phyloP scores from a whole-genome alignment of 2,329 filamentous ascomycete genomes.

The Hypoxylon sp. region DNA sequence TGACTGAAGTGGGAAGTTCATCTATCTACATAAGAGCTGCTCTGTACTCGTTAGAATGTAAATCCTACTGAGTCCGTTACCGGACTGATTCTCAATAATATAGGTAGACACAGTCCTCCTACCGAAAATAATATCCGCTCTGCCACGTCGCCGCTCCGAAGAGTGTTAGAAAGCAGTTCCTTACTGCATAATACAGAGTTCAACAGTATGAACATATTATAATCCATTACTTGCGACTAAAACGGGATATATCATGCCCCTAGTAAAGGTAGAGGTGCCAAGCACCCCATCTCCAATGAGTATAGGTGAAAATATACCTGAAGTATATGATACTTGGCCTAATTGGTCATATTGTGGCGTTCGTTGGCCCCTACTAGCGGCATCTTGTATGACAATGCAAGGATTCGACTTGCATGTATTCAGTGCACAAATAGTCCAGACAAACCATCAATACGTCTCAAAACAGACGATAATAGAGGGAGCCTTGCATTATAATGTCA shows the following conservation, averaged over 20 bases:
- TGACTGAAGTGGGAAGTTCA: background rate
- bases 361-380: slow-evolving; percentile 5
- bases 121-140: background rate
- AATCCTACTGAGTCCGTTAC: background rate
- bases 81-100: background rate
- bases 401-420: background rate
- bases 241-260: background rate
- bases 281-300: background rate
- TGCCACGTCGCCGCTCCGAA: background rate
- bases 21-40: background rate
- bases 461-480: background rate
- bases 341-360: slow-evolving; percentile 12
- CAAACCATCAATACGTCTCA: background rate
- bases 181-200: background rate
- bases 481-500: background rate
- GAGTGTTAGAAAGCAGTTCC: background rate
- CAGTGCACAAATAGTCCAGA: slow-evolving; percentile 1
- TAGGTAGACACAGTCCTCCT: background rate
- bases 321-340: background rate
- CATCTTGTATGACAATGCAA: slow-evolving; percentile 1
- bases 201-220: background rate
- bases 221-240: background rate
- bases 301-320: background rate
- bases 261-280: background rate
- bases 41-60: background rate